These are phyloP conservation scores for Elaeagnus macrophylla DNA, from an alignment of 306 rosid species.

Conservation along the genomic window DNA sequence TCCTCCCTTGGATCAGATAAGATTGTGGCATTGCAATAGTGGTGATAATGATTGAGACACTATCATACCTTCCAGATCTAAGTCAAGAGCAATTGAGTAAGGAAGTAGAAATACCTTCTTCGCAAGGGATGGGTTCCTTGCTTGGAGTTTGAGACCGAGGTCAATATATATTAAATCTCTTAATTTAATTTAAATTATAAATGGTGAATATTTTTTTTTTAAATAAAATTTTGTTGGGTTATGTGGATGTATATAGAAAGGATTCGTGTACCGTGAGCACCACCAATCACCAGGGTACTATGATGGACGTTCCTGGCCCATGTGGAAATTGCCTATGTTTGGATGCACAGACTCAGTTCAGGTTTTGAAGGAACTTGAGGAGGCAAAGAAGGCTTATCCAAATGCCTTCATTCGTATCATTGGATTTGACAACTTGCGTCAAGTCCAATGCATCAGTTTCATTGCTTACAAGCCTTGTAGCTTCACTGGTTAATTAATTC, in stretches of 20 bases:
- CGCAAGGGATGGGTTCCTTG: conserved; percentile 59
- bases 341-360: conserved; percentile 57
- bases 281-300: conserved; percentile 64
- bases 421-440: conserved; percentile 78
- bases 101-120: conserved; percentile 60
- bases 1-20: conserved; percentile 29
- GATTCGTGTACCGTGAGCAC: conserved; percentile 53
- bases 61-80: conserved; percentile 67
- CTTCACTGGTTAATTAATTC: not conserved
- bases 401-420: conserved; percentile 43
- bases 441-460: conserved; percentile 83
- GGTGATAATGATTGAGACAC: conserved; percentile 65
- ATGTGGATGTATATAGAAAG: conserved; percentile 18
- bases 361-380: conserved; percentile 43
- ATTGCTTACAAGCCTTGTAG: conserved; percentile 56
- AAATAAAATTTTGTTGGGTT: too few species aligned
- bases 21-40: conserved; percentile 40
- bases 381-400: conserved; percentile 40
- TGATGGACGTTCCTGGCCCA: conserved; percentile 82
- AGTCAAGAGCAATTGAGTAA: not conserved
- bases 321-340: conserved; percentile 95
- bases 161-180: not conserved
- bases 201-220: too few species aligned
- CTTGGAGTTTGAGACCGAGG: conserved; percentile 58
- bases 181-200: not conserved